Evolutionary conservation across 2,329 filamentous ascomycete species (phyloP).

Genomic region (Paraphaeosphaeria minitans): DNA sequence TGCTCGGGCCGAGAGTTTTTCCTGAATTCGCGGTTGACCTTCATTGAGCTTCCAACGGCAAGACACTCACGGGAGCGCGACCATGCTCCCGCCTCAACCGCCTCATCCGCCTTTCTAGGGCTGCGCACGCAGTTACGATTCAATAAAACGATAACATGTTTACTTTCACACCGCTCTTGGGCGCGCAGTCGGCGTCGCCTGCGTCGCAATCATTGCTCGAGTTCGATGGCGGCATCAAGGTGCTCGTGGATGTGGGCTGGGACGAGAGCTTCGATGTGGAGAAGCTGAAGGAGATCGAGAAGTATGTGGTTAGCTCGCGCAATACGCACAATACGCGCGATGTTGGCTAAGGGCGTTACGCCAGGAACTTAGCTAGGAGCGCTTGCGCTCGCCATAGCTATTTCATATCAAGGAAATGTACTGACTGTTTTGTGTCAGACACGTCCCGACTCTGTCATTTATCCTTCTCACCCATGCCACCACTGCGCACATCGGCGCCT

Average conservation of each 20-base stretch:
- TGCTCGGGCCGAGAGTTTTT: conserved; percentile 2
- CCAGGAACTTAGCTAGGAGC: conserved; percentile 2
- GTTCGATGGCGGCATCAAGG: conserved; percentile 94
- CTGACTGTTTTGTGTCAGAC: conserved; percentile 57
- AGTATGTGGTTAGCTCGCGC: conserved; percentile 58
- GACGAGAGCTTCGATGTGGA: conserved; percentile 85
- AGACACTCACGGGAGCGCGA: neutral
- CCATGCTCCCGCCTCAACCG: neutral
- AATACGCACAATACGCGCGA: neutral
- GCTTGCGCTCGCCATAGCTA: conserved; percentile 3
- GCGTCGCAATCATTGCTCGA: conserved; percentile 96
- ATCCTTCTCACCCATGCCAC: conserved; percentile 96
- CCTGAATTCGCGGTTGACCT: neutral
- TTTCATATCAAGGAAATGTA: conserved; percentile 4
- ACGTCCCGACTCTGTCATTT: conserved; percentile 88
- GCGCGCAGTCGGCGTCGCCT: conserved; percentile 83
- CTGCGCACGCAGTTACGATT: neutral
- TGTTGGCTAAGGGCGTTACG: neutral
- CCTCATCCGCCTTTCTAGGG: neutral
- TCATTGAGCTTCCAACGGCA: neutral
- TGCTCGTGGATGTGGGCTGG: conserved; percentile 95
- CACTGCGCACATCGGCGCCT: conserved; percentile 87
- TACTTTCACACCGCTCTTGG: conserved; percentile 89
- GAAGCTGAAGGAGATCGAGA: conserved; percentile 86
- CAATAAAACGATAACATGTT: conserved; percentile 69